These are phyloP conservation scores for Diversispora eburnea DNA, from an alignment of 192 early-diverging fungal species.

Conservation along the genomic window DNA sequence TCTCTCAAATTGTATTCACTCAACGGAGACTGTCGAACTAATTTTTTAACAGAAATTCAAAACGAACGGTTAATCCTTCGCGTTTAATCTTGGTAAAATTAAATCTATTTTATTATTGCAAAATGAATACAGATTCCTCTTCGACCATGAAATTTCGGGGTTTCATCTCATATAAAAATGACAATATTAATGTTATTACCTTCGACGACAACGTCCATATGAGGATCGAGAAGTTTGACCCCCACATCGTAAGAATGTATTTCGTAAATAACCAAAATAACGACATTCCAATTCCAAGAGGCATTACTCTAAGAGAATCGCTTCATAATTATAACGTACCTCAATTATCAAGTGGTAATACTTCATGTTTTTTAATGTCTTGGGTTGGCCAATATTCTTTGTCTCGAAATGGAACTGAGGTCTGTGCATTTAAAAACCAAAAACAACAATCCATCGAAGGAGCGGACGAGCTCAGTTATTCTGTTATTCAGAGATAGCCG, in stretches of 20 bases:
- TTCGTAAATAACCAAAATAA: background rate
- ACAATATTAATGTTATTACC: background rate
- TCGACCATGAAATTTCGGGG: background rate
- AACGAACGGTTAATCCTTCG: too few species aligned
- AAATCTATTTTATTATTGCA: background rate
- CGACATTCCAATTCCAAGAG: background rate
- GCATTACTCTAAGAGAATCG: background rate
- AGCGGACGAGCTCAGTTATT: background rate
- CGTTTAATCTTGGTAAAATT: too few species aligned
- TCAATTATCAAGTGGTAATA: background rate
- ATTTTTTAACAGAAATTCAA: too few species aligned
- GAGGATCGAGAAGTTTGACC: background rate
- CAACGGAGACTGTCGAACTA: too few species aligned
- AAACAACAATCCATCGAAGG: slow-evolving; percentile 13
- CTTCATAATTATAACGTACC: background rate
- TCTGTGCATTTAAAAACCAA: background rate
- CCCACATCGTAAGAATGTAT: background rate
- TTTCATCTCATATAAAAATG: background rate
- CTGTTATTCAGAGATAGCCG: background rate
- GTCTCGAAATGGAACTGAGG: background rate
- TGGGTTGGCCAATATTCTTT: background rate
- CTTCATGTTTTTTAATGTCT: background rate
- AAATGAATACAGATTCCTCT: background rate
- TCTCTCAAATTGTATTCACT: too few species aligned
- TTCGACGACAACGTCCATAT: background rate